Conservation (phyloP, 352 stramenopile species). For the Globisporangium cederbergense region DNA sequence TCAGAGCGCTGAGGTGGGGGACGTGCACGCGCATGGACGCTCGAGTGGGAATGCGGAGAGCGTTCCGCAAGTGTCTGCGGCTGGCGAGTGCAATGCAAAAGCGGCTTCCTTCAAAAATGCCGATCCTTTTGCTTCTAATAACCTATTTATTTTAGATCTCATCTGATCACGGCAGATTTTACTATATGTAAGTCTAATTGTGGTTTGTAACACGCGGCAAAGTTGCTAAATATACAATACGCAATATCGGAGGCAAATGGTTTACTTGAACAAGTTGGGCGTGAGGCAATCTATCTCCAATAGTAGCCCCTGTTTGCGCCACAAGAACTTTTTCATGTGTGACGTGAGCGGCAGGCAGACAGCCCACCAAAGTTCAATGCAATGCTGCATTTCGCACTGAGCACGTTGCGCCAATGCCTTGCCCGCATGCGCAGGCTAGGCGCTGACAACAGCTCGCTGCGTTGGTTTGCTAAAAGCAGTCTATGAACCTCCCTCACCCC, state of each 20-base stretch:
- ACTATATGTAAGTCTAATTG: not conserved
- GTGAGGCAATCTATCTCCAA: not conserved
- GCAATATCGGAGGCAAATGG: not conserved
- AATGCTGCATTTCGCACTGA: not conserved
- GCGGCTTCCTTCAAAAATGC: conserved; percentile 9
- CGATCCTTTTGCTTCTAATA: not conserved
- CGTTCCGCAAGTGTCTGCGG: not conserved
- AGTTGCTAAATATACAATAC: not conserved
- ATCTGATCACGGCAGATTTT: not conserved
- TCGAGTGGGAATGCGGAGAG: conserved; percentile 1
- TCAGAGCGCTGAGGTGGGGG: not conserved
- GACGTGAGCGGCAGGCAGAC: not conserved
- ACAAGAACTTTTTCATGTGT: conserved; percentile 6
- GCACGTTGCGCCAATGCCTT: not conserved
- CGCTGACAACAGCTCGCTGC: too few species aligned
- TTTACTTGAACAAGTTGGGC: not conserved
- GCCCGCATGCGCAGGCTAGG: too few species aligned
- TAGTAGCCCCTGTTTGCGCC: conserved; percentile 10
- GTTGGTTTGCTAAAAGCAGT: too few species aligned
- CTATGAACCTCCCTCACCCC: too few species aligned
- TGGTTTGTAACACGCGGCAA: not conserved
- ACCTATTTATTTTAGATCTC: not conserved
- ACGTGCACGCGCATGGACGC: conserved; percentile 5
- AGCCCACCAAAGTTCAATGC: conserved; percentile 3
- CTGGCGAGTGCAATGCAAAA: not conserved